Evolutionary conservation across 768 basidiomycete species (phyloP), one percentile per base, ranked within the genome.

Genomic region (Crepidotus variabilis): DNA sequence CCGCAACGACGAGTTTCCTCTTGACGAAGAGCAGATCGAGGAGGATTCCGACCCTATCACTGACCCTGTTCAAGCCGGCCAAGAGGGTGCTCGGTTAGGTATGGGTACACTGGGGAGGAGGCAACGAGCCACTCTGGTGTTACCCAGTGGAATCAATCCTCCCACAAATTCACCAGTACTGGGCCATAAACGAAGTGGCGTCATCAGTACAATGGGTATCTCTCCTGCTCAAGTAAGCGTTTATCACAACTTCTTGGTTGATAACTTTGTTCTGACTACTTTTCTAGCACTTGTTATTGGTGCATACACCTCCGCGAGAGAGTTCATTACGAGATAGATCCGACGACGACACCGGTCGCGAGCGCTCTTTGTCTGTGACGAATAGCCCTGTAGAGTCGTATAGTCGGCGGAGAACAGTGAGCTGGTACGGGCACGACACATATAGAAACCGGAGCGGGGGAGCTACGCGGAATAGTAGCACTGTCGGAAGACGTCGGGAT

Each of bases 211-310:
- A 53, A 78, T 89, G 63, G 86, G 84, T 3, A 77, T 91, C 57
- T 90, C 90, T 32, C 86, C 89, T 10, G 87, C 87, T 32, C 87
- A 90, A 76, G 86, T 86, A 65, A 54, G 72, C 59, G 13, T 53
- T 14, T 47, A 18, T 28, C 28, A 3, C 3, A 28, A n/a, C 22
- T 6, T 35, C 28, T 32, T 50, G 6, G 39, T 16, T 16, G 18
- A 2, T n/a, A 18, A 35, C 28, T 24, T 16, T 33, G 10, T 35
- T 24, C 11, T 49, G 57, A 57, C 20, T 56, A 51, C 14, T 16
- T 22, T 51, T 58, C n/a, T 64, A 84, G 81, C 87, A 83, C 61
- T 69, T 87, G n/a, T 65, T 90, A 10, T 70, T 90, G 28, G 81
- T 83, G 10, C 84, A 87, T 62, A 82, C 86, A 2, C 86, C 87